Evolutionary conservation across 2,329 filamentous ascomycete species (phyloP).

Genomic region (Bretziella fagacearum): DNA sequence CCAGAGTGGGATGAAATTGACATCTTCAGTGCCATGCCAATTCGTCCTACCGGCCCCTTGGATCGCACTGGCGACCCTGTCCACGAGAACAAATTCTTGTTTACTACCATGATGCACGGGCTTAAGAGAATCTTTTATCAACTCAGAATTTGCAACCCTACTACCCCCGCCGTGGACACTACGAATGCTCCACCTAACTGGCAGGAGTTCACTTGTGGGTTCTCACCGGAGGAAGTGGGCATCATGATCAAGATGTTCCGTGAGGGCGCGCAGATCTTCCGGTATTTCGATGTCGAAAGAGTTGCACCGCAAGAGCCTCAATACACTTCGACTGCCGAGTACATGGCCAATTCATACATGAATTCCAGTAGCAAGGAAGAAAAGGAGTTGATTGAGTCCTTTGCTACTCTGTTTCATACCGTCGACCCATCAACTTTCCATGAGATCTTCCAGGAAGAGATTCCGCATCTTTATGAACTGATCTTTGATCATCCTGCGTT

Average conservation of each 20-base stretch:
- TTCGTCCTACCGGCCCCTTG: constrained; percentile 60
- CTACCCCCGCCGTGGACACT: constrained; percentile 44
- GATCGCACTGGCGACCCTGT: constrained; percentile 83
- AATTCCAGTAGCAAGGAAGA: constrained; percentile 88
- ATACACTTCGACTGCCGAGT: constrained; percentile 56
- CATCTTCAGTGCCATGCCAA: constrained; percentile 89
- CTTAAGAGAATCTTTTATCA: constrained; percentile 85
- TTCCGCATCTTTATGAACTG: constrained; percentile 90
- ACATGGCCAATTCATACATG: constrained; percentile 90
- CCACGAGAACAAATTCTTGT: constrained; percentile 92
- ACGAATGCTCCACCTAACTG: constrained; percentile 73
- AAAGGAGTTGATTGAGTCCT: constrained; percentile 91
- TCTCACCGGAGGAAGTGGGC: constrained; percentile 90
- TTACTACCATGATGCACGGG: constrained; percentile 89
- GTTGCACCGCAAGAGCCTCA: constrained; percentile 21
- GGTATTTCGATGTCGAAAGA: constrained; percentile 89
- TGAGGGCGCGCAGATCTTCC: constrained; percentile 88
- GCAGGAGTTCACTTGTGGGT: constrained; percentile 90
- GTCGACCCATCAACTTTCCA: constrained; percentile 97
- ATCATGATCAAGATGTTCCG: constrained; percentile 96
- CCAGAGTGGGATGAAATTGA: constrained; percentile 95
- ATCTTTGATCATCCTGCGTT: constrained; percentile 93
- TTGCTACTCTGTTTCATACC: constrained; percentile 95
- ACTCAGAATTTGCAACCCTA: constrained; percentile 68
- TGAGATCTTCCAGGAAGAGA: constrained; percentile 95